phyloP scores from a whole-genome alignment of 352 stramenopile species.

The Globisporangium paddicum region DNA sequence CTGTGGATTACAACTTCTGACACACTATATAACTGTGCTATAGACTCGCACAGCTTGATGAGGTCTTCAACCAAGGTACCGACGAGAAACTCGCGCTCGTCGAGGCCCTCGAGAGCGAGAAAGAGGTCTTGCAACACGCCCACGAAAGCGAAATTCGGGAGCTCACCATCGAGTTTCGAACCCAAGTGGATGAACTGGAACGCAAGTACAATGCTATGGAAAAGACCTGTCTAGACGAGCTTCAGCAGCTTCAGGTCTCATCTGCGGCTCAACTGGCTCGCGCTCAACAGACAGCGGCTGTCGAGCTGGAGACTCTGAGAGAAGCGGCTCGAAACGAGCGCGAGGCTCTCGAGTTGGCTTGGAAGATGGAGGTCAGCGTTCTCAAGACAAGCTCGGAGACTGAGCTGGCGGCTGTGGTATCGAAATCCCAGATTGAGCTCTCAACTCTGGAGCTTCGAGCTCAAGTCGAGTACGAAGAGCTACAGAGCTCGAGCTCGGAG shows the following conservation, averaged over 20 bases:
- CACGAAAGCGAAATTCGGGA: constrained; percentile 23
- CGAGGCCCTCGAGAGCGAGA: constrained; percentile 30
- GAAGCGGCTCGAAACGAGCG: constrained; percentile 6
- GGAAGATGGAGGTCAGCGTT: constrained; percentile 12
- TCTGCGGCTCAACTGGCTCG: constrained; percentile 18
- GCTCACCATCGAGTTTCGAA: constrained; percentile 21
- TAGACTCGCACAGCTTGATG: constrained; percentile 34
- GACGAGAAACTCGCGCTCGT: constrained; percentile 41
- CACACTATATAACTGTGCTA: too few species aligned
- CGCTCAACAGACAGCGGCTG: neutral
- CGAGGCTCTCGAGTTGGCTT: neutral
- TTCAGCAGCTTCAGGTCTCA: constrained; percentile 27
- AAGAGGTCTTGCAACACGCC: constrained; percentile 19
- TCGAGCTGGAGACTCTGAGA: neutral
- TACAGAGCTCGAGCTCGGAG: constrained; percentile 18
- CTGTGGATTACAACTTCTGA: neutral
- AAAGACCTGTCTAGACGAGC: constrained; percentile 25
- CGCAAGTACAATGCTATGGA: constrained; percentile 23
- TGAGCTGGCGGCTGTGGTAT: constrained; percentile 22
- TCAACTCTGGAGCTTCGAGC: constrained; percentile 17
- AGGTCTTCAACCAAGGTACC: constrained; percentile 31
- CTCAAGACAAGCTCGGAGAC: constrained; percentile 15
- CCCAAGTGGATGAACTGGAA: constrained; percentile 27
- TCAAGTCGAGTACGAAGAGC: constrained; percentile 17
- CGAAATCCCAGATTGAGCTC: constrained; percentile 18